Percentiles rank a stretch among this genome's conserved stretches.
phyloP scores from a whole-genome alignment of 768 basidiomycete species.

The Sporobolomyces phaffii region DNA sequence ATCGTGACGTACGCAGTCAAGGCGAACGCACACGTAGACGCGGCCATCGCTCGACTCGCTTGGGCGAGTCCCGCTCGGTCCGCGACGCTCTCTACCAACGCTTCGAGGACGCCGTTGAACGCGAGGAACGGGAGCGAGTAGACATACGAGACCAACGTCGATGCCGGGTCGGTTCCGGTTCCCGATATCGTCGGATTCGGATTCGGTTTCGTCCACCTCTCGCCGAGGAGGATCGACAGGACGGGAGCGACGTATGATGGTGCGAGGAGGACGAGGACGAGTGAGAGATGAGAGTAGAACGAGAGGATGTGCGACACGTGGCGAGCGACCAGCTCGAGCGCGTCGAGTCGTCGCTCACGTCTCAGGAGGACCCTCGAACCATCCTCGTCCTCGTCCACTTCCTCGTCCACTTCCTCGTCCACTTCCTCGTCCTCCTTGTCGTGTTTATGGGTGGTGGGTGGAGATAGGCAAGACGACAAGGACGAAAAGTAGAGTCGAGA shows the following conservation, averaged over 20 bases:
- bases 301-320: conserved; percentile 56
- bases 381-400: no score
- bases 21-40: conserved; percentile 66
- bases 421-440: no score
- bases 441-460: no score
- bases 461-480: conserved; percentile 39
- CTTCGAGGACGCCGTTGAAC: conserved; percentile 84
- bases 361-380: no score
- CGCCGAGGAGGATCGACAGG: conserved; percentile 62
- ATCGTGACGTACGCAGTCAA: conserved; percentile 45
- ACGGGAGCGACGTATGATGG: conserved; percentile 67
- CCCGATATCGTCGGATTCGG: no score
- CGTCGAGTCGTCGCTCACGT: neutral
- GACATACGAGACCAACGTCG: conserved; percentile 57
- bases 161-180: no score
- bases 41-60: conserved; percentile 72
- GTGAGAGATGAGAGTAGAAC: conserved; percentile 29
- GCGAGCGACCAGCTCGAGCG: conserved; percentile 1
- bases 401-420: no score
- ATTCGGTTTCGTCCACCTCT: conserved; percentile 49
- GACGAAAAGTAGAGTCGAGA: conserved; percentile 80
- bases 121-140: conserved; percentile 85
- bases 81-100: conserved; percentile 77
- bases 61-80: conserved; percentile 58
- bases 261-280: conserved; percentile 64